Evolutionary conservation across 805 yeast species (phyloP), one percentile per base, ranked within the genome.

Genomic region (Wickerhamiella spandovensis): DNA sequence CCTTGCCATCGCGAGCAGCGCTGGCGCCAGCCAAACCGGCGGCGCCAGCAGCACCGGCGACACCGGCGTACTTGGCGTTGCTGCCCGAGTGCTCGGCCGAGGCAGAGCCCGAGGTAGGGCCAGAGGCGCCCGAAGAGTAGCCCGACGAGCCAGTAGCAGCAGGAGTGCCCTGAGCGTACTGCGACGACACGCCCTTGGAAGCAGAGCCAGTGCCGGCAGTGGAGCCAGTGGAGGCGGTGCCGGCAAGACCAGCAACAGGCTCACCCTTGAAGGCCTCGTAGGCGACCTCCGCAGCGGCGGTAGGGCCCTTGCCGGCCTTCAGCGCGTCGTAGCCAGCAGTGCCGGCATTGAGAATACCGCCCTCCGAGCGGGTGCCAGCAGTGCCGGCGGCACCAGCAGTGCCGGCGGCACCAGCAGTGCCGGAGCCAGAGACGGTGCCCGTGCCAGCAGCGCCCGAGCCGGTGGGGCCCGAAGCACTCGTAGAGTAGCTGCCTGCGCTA

Each of bases 11-110:
- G 10, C 15, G 5, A 8, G 50, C 44, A 10, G 35, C 39, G 17
- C 43, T 24, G 21, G 37, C 24, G 37, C 30, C 38, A 18, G 43
- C 30, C 24, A 13, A 38, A 28, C 46, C 43, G 22, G 47, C 52
- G 8, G 48, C 21, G 13, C 32, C 48, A 23, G 63, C 44, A n/a
- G 53, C 46, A 35, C 48, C 44, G 28, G 28, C 43, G 20, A 46
- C 52, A 50, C 49, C 62, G 52, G 54, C 64, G 61, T 55, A 64
- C 67, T 50, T 54, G 60, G 54, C 51, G 37, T 38, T 37, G 13
- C 43, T 45, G 43, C 38, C 47, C 39, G 48, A 47, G 32, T 48
- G 47, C 28, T 45, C 48, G 3, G 15, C 35, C n/a, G 35, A 30
- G n/a, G n/a, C 13, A 15, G 35, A 10, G n/a, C 35, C 35, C 35